Base-by-base conservation (phyloP, 768 basidiomycete genomes). In the Phanerochaete sordida region DNA sequence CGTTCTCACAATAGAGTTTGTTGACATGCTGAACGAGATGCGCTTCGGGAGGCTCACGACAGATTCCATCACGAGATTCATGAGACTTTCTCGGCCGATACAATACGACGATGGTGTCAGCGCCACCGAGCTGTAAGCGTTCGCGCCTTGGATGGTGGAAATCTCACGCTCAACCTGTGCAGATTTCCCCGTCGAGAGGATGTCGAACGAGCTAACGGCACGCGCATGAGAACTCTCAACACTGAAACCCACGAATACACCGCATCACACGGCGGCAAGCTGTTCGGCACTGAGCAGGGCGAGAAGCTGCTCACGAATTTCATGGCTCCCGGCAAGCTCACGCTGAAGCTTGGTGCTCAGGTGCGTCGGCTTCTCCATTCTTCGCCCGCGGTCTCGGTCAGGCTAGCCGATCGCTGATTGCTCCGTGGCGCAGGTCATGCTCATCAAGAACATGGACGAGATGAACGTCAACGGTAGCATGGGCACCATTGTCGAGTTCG, bases 11-110 rank as follows among this genome's bases (percentile, higher is more conserved):
- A 23, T 13, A 39, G 94, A 86, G 55, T 98, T 99, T 69, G 84
- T 99, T 53, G 81, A 92, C 72, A 98, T 98, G 94, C 78, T 98
- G 53, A 99, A 98, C 70, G 95, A 98, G 72, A 98, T 98, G 97
- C 86, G 97, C 16, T 96, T 93, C 66, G 97, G 97, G 2, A 75
- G 65, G 19, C 74, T 98, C 31, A 81, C 86, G 0, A 62, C 68
- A 2, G 74, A 76, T 23, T 95, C 94, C 0, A 86, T 94, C 60
- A 58, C 68, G 31, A 85, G 80, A 57, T 98, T 98, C 78, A 82
- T 72, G 64, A 75, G 74, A 0, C 77, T 98, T n/a, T 80, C 84
- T 1, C 79, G 95, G 33, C 72, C 79, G n/a, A 85, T 95, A 21
- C 60, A 76, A 2, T 95, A 93, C 65, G 80, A 83, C 9, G 94